phyloP scores from a whole-genome alignment of 169 alveolate genomes.

The Toxoplasma gondii region DNA sequence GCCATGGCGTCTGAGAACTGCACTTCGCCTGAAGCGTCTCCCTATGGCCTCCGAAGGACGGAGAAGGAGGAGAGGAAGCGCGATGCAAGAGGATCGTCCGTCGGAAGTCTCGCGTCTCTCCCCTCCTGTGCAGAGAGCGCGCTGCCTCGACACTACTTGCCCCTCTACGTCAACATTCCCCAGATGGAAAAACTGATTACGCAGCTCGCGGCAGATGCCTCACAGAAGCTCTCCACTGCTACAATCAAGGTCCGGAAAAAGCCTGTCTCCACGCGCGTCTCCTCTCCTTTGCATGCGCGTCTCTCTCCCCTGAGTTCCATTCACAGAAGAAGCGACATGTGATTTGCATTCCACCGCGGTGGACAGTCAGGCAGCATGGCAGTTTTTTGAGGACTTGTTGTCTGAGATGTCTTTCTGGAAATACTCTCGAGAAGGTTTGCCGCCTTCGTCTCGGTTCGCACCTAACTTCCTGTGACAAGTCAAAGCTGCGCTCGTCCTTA shows the following conservation, averaged over 20 bases:
- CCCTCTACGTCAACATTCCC: constrained; percentile 7
- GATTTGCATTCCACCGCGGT: too few species aligned
- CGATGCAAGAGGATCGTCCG: not conserved
- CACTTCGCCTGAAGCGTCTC: not conserved
- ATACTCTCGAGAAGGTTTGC: too few species aligned
- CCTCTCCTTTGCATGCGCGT: too few species aligned
- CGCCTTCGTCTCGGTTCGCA: too few species aligned
- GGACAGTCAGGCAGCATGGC: too few species aligned
- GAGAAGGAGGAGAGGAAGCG: not conserved
- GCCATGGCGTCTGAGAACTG: not conserved
- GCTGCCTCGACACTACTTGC: not conserved
- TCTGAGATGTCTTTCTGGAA: too few species aligned
- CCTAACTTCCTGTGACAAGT: too few species aligned
- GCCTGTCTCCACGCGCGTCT: too few species aligned
- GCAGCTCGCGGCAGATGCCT: not conserved
- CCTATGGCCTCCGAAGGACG: not conserved
- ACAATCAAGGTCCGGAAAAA: not conserved
- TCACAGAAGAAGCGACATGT: too few species aligned
- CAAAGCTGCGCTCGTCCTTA: too few species aligned
- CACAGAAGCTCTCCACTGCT: not conserved
- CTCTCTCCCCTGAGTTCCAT: too few species aligned
- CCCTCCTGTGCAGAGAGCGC: not conserved
- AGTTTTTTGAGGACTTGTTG: too few species aligned
- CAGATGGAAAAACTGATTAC: not conserved
- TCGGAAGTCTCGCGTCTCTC: not conserved